Conservation (phyloP, 176 grass and related monocot genomes). For the Tuctoria greenei region DNA sequence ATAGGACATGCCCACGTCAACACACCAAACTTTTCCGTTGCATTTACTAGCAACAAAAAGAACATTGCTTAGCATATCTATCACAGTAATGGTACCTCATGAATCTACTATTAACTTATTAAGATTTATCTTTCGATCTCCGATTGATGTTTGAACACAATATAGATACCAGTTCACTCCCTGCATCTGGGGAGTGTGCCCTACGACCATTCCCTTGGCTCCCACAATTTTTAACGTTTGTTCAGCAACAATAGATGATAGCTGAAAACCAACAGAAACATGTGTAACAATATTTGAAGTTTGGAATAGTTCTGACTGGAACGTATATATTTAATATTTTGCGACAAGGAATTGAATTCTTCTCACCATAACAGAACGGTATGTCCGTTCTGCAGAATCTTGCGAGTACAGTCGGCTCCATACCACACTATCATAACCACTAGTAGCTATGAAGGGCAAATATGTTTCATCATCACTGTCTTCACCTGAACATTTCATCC, state of each 20-base stretch:
- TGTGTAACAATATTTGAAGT: conserved; percentile 19
- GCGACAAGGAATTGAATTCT: not conserved
- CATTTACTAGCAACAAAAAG: conserved; percentile 68
- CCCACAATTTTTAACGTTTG: conserved; percentile 64
- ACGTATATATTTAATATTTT: not conserved
- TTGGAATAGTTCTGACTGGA: not conserved
- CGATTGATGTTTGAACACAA: conserved; percentile 12
- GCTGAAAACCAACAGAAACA: conserved; percentile 48
- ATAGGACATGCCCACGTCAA: conserved; percentile 96
- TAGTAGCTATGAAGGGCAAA: conserved; percentile 85
- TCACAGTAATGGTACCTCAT: not conserved
- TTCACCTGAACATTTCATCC: conserved; percentile 64
- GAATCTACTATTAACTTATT: too few relatives aligned
- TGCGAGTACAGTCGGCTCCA: conserved; percentile 85
- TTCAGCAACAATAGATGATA: conserved; percentile 73
- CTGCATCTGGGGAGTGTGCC: conserved; percentile 77
- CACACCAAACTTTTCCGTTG: conserved; percentile 76
- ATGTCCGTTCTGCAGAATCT: conserved; percentile 45
- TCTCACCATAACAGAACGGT: conserved; percentile 53
- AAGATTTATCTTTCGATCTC: too few relatives aligned
- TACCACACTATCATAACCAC: conserved; percentile 90
- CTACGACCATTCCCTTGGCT: conserved; percentile 92
- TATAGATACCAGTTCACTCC: conserved; percentile 75
- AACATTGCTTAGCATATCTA: conserved; percentile 5
- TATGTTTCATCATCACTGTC: conserved; percentile 35